Percentiles rank a stretch among this genome's conserved stretches.
These are phyloP conservation scores for Fusarium denticulatum DNA, from an alignment of 2,329 filamentous ascomycete genomes.

Conservation along the genomic window DNA sequence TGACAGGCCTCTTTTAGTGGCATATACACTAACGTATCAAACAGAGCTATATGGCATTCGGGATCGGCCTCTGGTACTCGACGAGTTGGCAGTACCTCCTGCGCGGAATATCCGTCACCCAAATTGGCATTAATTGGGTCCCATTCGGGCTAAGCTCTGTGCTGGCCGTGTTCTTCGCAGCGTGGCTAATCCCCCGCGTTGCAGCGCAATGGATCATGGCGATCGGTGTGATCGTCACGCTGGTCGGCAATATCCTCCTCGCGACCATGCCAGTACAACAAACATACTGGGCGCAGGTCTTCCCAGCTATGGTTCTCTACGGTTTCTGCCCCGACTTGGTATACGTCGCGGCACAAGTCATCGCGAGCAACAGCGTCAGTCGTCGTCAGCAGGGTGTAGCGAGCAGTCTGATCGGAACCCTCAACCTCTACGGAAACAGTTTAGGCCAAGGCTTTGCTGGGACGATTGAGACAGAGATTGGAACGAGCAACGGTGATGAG, in stretches of 20 bases:
- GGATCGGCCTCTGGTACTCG: slow-evolving; percentile 60
- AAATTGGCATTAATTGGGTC: background rate
- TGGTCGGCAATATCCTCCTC: slow-evolving; percentile 20
- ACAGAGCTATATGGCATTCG: slow-evolving; percentile 57
- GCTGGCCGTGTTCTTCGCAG: slow-evolving; percentile 32
- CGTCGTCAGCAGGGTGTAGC: slow-evolving; percentile 61
- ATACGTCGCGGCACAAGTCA: slow-evolving; percentile 62
- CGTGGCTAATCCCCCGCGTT: slow-evolving; percentile 58
- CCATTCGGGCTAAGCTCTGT: slow-evolving; percentile 10
- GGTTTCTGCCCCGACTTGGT: slow-evolving; percentile 59
- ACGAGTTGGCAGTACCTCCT: slow-evolving; percentile 56
- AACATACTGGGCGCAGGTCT: slow-evolving; percentile 52
- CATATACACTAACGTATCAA: background rate
- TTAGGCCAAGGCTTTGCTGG: slow-evolving; percentile 48
- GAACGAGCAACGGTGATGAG: background rate
- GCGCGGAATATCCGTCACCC: slow-evolving; percentile 50
- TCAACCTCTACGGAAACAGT: slow-evolving; percentile 48
- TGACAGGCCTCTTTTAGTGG: rapidly evolving
- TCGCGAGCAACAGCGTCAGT: slow-evolving; percentile 61
- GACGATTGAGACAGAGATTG: slow-evolving; percentile 47
- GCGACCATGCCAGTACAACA: slow-evolving; percentile 58
- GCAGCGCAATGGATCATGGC: slow-evolving; percentile 60
- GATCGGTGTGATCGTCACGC: slow-evolving; percentile 47
- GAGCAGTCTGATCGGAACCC: slow-evolving; percentile 57
- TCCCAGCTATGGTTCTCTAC: slow-evolving; percentile 50